Conservation (phyloP, 129 eudicot genomes). For the Solidago caesia region DNA sequence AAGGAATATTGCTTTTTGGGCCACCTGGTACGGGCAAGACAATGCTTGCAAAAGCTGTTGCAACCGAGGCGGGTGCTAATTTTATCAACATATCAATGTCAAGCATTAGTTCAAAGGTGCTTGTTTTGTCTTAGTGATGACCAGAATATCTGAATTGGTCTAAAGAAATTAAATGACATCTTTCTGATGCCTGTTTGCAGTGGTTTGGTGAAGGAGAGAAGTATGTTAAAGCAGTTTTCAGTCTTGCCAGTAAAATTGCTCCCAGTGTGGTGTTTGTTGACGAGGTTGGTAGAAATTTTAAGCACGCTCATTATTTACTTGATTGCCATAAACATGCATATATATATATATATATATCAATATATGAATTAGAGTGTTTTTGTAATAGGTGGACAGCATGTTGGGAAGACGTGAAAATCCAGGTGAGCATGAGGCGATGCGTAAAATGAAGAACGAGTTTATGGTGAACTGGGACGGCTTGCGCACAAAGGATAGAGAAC, state of each 20-base stretch:
- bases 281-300: constrained; percentile 54
- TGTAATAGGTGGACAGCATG: constrained; percentile 86
- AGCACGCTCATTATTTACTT: not conserved
- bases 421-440: constrained; percentile 94
- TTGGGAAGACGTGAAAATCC: constrained; percentile 92
- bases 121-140: not conserved
- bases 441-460: constrained; percentile 90
- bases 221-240: constrained; percentile 84
- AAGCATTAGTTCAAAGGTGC: constrained; percentile 76
- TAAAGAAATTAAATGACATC: too few relatives aligned
- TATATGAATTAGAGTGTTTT: not conserved
- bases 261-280: constrained; percentile 87
- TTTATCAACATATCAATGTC: constrained; percentile 92
- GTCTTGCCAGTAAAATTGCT: constrained; percentile 86
- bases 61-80: constrained; percentile 96
- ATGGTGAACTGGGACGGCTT: constrained; percentile 94
- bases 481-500: constrained; percentile 83
- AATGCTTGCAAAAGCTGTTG: constrained; percentile 97
- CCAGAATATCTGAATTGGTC: constrained; percentile 1
- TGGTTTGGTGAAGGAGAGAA: constrained; percentile 98
- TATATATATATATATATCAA: not conserved
- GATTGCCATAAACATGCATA: not conserved
- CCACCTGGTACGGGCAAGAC: constrained; percentile 99
- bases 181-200: constrained; percentile 37
- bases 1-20: constrained; percentile 89